Base-by-base conservation (phyloP, 2,329 filamentous ascomycete species). In the Arthrobotrys megalospora region DNA sequence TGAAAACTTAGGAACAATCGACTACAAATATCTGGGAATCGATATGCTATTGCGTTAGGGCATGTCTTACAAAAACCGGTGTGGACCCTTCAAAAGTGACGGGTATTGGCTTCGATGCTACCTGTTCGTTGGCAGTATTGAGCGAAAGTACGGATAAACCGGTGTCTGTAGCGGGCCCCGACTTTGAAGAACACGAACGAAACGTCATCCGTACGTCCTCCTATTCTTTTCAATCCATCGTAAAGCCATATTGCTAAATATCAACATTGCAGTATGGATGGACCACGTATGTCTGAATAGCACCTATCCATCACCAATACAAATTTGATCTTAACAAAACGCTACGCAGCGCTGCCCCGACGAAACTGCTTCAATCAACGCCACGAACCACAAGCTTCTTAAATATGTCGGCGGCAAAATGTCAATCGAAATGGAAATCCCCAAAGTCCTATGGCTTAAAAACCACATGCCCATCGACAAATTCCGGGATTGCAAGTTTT, bases 351-450 rank as follows among this genome's bases (percentile, higher is more conserved):
- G 96, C 45, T 93, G 96, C 0, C 90, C 96, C 12, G 90, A 93
- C 78, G 96, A 99, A 87, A 96, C 95, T 0, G 91, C 93, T 80
- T 92, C 93, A 86, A 97, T 99, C 86, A 99, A 99, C 84, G 90
- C 90, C 68, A 98, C 96, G 1, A 88, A 91, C 66, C 96, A 99
- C 87, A 96, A 96, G 84, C 87, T 99, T 67, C 89, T 99, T 76
- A 92, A 94, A 83, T 99, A 99, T 83, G 96, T 99, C 16, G 96
- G 96, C 81, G 96, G 96, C 80, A 95, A 92, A 84, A 99, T 99
- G 96, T 97, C 93, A 84, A 95, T 97, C 80, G 96, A 99, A 87
- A 99, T 99, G 96, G 96, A 99, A 85, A 96, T 99, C 70, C 96
- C 96, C 80, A 99, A 99, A 86, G 93, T 97, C 0, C 88, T 98